Conservation (phyloP, 148 eudicot genomes). For the Oxyria digyna region DNA sequence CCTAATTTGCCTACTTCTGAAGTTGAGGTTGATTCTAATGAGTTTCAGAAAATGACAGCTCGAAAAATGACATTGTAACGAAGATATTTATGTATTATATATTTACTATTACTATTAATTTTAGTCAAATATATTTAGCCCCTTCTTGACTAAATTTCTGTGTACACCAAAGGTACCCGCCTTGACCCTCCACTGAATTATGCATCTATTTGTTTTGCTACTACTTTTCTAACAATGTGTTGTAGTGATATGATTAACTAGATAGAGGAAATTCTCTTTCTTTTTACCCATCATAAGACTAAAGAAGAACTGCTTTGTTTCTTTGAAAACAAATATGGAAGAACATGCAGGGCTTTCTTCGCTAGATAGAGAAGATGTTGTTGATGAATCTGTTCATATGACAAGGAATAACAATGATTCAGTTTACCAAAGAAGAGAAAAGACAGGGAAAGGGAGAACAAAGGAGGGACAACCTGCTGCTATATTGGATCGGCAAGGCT, state of each 20-base stretch:
- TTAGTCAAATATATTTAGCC: no score
- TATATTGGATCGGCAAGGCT: constrained; percentile 6
- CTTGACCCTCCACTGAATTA: no score
- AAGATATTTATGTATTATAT: no score
- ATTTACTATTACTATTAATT: no score
- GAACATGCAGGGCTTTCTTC: background rate
- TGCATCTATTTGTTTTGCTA: no score
- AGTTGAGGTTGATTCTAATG: no score
- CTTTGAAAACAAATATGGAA: background rate
- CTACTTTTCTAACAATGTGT: background rate
- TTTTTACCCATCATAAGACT: no score
- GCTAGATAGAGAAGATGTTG: background rate
- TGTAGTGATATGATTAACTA: background rate
- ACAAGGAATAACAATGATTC: constrained; percentile 6
- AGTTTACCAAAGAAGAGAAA: background rate
- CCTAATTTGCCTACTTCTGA: no score
- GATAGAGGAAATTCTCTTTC: background rate
- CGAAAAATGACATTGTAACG: no score
- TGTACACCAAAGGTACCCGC: no score
- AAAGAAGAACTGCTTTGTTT: background rate
- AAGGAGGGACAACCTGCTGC: constrained; percentile 10
- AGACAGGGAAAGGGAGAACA: background rate
- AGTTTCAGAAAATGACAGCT: no score
- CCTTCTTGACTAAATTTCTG: no score
- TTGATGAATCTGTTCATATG: background rate